phyloP scores from a whole-genome alignment of 257 asterid species.

The Ehretia macrophylla region DNA sequence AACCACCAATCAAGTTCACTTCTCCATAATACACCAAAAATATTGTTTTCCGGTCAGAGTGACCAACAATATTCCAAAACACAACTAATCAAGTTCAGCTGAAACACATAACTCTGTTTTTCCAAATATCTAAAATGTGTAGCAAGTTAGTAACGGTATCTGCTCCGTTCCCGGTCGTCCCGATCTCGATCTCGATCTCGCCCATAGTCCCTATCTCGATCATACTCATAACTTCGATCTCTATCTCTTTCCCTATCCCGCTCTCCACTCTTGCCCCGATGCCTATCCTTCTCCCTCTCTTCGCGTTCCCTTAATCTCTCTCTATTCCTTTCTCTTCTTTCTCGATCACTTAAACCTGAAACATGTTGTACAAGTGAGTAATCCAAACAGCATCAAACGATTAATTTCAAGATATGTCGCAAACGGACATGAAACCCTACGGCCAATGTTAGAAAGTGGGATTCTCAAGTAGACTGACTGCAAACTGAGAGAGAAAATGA shows the following conservation, averaged over 20 bases:
- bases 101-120: too few species aligned
- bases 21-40: too few species aligned
- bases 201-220: constrained; percentile 67
- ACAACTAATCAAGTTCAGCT: too few species aligned
- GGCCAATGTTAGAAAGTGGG: background rate
- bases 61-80: too few species aligned
- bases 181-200: constrained; percentile 54
- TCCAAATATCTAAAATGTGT: too few species aligned
- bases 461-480: too few species aligned
- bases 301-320: constrained; percentile 69
- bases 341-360: constrained; percentile 52
- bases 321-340: constrained; percentile 61
- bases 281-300: constrained; percentile 67
- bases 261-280: constrained; percentile 62
- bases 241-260: constrained; percentile 63
- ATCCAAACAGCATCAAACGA: constrained; percentile 2
- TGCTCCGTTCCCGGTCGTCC: constrained; percentile 45
- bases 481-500: too few species aligned
- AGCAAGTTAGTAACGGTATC: constrained; percentile 34
- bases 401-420: background rate
- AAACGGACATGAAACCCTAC: background rate
- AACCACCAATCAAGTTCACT: too few species aligned
- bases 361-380: constrained; percentile 2
- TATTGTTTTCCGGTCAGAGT: too few species aligned
- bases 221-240: constrained; percentile 53